Evolutionary conservation across 2,329 filamentous ascomycete species (phyloP).

Genomic region (Ascochyta pisi): DNA sequence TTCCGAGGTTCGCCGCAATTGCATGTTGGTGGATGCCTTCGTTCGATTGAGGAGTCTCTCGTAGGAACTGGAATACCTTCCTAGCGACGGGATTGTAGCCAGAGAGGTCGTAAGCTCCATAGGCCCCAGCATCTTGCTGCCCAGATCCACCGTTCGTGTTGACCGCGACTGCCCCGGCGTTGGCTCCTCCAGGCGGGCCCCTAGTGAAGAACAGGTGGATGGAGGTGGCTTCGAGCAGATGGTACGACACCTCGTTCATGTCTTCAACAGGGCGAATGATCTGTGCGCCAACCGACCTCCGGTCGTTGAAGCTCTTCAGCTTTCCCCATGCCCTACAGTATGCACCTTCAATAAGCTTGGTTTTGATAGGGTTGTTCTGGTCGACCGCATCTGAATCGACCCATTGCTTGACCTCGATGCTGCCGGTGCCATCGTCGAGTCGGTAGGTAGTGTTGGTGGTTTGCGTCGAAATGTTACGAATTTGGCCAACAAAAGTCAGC

Average conservation of each 20-base stretch:
- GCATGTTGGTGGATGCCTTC: conserved; percentile 84
- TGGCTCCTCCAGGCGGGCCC: conserved; percentile 65
- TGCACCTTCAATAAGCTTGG: conserved; percentile 71
- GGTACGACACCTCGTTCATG: conserved; percentile 92
- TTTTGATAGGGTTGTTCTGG: conserved; percentile 53
- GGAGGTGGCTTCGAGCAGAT: conserved; percentile 86
- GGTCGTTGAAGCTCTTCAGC: conserved; percentile 83
- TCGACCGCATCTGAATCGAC: conserved; percentile 67
- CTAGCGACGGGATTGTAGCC: conserved; percentile 63
- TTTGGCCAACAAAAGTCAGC: conserved; percentile 87
- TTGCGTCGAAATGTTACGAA: conserved; percentile 85
- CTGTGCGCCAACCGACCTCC: conserved; percentile 80
- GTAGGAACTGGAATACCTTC: conserved; percentile 75
- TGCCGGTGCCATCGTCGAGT: conserved; percentile 92
- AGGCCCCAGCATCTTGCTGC: conserved; percentile 36
- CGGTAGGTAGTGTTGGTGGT: conserved; percentile 91
- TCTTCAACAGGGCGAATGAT: conserved; percentile 81
- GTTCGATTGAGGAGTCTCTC: conserved; percentile 71
- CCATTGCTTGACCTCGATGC: conserved; percentile 91
- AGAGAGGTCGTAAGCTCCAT: conserved; percentile 44
- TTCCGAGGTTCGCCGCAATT: conserved; percentile 70
- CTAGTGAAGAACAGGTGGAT: conserved; percentile 85
- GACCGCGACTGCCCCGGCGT: conserved; percentile 47
- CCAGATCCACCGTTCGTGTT: conserved; percentile 35
- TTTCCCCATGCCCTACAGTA: conserved; percentile 88